Percentiles rank a stretch among this genome's conserved stretches.
phyloP scores from a whole-genome alignment of 208 protist genomes.

The Trichomonas tenax region DNA sequence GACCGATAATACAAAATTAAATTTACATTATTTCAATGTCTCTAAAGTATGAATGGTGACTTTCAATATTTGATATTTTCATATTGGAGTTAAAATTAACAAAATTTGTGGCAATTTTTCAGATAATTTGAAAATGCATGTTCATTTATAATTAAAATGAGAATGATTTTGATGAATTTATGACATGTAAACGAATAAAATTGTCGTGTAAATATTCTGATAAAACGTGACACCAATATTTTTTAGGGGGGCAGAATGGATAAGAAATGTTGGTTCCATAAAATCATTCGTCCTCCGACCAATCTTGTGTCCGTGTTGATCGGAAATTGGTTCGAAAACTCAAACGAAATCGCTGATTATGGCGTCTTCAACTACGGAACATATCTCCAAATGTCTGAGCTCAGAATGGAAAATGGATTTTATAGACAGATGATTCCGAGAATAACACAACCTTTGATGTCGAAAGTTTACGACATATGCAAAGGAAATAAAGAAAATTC shows the following conservation, averaged over 20 bases:
- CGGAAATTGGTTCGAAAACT: background rate
- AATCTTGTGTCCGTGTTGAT: background rate
- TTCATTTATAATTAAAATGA: too few species aligned
- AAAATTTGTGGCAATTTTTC: too few species aligned
- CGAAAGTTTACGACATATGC: background rate
- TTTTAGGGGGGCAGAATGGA: background rate
- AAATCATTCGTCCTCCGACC: background rate
- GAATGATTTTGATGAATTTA: too few species aligned
- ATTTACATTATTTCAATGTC: too few species aligned
- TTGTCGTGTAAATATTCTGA: too few species aligned
- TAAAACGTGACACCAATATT: background rate
- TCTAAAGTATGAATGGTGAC: too few species aligned
- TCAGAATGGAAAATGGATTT: background rate
- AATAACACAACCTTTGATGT: background rate
- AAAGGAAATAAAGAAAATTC: background rate
- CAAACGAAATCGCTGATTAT: background rate
- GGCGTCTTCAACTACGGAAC: background rate
- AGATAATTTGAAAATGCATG: too few species aligned
- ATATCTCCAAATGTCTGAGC: background rate
- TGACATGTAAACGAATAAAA: too few species aligned
- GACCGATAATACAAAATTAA: too few species aligned
- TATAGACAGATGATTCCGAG: background rate
- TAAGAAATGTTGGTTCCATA: background rate
- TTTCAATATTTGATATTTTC: too few species aligned
- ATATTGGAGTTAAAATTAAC: too few species aligned